Percentiles rank a stretch among this genome's conserved stretches.
These are phyloP conservation scores for Inonotus hispidus DNA, from an alignment of 1,284 basidiomycete species.

Conservation along the genomic window DNA sequence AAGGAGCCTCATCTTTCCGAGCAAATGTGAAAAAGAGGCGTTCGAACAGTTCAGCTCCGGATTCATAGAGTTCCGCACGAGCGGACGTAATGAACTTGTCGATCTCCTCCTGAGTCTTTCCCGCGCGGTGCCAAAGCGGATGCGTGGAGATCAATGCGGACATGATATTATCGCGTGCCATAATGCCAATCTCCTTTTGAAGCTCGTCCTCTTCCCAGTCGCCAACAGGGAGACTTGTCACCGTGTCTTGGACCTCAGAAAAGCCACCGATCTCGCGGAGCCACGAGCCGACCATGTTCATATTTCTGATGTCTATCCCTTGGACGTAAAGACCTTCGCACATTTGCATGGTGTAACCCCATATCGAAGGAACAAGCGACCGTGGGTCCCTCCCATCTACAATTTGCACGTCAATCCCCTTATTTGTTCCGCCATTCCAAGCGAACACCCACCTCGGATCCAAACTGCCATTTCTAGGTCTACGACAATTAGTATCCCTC, in stretches of 20 bases:
- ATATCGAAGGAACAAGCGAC: neutral
- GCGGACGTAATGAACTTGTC: constrained; percentile 7
- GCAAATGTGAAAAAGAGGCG: constrained; percentile 15
- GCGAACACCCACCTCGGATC: neutral
- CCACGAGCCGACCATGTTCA: constrained; percentile 12
- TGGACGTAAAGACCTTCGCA: neutral
- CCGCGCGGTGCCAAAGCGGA: constrained; percentile 14
- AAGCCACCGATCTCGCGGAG: constrained; percentile 17
- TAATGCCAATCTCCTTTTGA: constrained; percentile 17
- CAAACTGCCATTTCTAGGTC: constrained; percentile 16
- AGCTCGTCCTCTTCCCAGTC: constrained; percentile 18
- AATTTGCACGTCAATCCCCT: neutral
- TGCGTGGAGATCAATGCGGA: constrained; percentile 6
- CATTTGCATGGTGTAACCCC: constrained; percentile 3
- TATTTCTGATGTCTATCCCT: constrained; percentile 8
- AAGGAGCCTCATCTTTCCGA: constrained; percentile 10
- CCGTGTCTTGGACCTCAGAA: constrained; percentile 13
- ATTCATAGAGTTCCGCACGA: constrained; percentile 13
- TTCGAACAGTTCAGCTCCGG: constrained; percentile 8
- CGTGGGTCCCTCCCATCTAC: constrained; percentile 12
- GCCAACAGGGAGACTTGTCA: constrained; percentile 14
- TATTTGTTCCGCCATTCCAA: neutral
- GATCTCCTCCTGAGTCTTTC: constrained; percentile 13
- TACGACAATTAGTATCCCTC: constrained; percentile 8
- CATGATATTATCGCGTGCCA: constrained; percentile 19